phyloP scores from a whole-genome alignment of 208 protist species.

The Wallacemonas rigidus region DNA sequence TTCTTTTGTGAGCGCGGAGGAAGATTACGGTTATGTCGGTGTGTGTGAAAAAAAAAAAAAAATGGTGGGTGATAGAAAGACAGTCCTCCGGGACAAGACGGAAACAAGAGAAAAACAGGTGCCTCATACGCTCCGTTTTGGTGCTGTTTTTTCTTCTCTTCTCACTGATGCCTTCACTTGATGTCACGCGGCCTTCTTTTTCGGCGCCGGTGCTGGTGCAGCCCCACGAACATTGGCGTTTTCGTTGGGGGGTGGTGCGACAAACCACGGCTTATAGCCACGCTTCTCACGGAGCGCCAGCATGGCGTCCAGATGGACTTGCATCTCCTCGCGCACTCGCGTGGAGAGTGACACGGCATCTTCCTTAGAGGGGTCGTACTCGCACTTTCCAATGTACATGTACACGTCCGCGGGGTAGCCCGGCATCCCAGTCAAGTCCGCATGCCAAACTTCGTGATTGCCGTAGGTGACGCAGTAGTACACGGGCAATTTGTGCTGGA shows the following conservation, averaged over 20 bases:
- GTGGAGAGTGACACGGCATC: slow-evolving; percentile 50
- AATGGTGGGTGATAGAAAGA: too few relatives aligned
- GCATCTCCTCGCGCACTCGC: slow-evolving; percentile 72
- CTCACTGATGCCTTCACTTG: neutral
- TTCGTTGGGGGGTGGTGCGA: neutral
- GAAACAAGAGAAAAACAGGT: too few relatives aligned
- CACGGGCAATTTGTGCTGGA: slow-evolving; percentile 61
- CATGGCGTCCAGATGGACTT: slow-evolving; percentile 66
- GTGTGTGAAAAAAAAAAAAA: too few relatives aligned
- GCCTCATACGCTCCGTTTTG: too few relatives aligned
- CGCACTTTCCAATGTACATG: slow-evolving; percentile 76
- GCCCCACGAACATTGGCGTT: neutral
- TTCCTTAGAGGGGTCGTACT: slow-evolving; percentile 51
- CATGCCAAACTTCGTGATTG: slow-evolving; percentile 83
- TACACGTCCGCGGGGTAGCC: slow-evolving; percentile 81
- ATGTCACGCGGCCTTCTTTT: slow-evolving; percentile 10
- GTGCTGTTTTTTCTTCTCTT: neutral
- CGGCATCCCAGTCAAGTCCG: slow-evolving; percentile 48
- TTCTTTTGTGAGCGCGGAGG: too few relatives aligned
- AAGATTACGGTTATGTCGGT: too few relatives aligned
- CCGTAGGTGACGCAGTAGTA: slow-evolving; percentile 82
- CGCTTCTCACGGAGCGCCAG: slow-evolving; percentile 36
- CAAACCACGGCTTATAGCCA: slow-evolving; percentile 49
- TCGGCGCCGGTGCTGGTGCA: neutral
- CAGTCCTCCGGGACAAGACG: too few relatives aligned